These are phyloP conservation scores for Penicillium cataractarum DNA, from an alignment of 495 filamentous ascomycete genomes.

Conservation along the genomic window DNA sequence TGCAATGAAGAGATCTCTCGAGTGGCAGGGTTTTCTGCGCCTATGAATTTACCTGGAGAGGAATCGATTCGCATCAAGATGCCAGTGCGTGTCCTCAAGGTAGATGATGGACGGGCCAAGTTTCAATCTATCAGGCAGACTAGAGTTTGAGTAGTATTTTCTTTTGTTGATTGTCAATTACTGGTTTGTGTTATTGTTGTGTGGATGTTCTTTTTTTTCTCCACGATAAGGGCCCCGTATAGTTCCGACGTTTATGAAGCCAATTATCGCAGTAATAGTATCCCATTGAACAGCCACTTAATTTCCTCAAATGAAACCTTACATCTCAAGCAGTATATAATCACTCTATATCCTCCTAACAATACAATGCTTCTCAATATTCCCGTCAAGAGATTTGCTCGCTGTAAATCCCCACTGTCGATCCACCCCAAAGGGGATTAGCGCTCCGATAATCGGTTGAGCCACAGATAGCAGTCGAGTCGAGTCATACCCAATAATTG, in stretches of 20 bases:
- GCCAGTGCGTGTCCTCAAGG: not conserved
- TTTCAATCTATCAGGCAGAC: not conserved
- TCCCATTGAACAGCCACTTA: not conserved
- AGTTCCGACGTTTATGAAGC: not conserved
- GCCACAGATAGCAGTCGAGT: slow-evolving; percentile 9
- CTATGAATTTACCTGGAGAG: not conserved
- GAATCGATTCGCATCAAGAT: not conserved
- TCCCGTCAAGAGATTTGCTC: not conserved
- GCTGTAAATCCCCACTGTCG: not conserved
- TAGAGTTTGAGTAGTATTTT: not conserved
- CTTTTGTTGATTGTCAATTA: not conserved
- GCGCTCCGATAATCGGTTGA: slow-evolving; percentile 29
- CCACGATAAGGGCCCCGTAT: not conserved
- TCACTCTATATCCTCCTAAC: not conserved
- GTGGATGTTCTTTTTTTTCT: not conserved
- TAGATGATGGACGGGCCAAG: not conserved
- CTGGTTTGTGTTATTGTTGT: not conserved
- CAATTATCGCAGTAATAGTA: not conserved
- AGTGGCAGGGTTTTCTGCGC: not conserved
- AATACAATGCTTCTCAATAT: not conserved
- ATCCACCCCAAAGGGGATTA: slow-evolving; percentile 19
- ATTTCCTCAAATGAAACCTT: not conserved
- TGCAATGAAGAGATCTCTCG: not conserved
- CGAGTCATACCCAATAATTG: slow-evolving; percentile 7
- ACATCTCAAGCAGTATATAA: not conserved